Base-by-base conservation (phyloP, 129 eudicot species). In the Logfia minima region DNA sequence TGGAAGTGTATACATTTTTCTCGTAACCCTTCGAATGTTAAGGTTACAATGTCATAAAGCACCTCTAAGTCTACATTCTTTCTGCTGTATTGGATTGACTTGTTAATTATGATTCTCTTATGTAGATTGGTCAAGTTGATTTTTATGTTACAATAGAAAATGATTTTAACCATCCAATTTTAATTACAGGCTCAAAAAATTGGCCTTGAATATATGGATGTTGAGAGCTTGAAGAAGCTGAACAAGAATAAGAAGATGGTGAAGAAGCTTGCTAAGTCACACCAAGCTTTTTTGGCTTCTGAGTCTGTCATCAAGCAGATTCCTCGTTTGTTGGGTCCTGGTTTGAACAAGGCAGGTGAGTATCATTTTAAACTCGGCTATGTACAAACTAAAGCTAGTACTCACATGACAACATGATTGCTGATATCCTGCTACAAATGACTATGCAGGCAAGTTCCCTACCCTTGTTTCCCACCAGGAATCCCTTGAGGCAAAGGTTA, bases 381-480 rank as follows among this genome's bases (percentile, higher is more conserved):
- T 39, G 14, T 39, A 7, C 48, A 8, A 39, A 39, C 37, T 34
- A 34, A 34, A 34, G 37, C 37, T 34, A 34, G 37, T 34, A 34
- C 37, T 34, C 48, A 41, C 48, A 9, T 9, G 48, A 8, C 9
- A 41, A 37, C 48, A 41, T 41, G 48, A 41, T 41, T 8, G 3
- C 48, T 41, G 48, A 41, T 41, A 8, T 8, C 9, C n/a, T 48
- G 55, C 13, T 34, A 9, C 55, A 48, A 48, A 0, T 48, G 51
- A 45, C 52, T 68, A 4, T 72, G 75, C 86, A 88, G 92, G 92
- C 17, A 88, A 88, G 78, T 88, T 88, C 53, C 92, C 92, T n/a
- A 85, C 92, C 3, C 87, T 88, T 67, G 89, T 88, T 29, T 62
- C 83, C 19, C 92, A 88, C 79, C 92, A 88, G 70, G 92, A 88